A percentile compares a stretch with the other conserved stretches of the same genome.
Evolutionary conservation across 2,329 filamentous ascomycete genomes (phyloP).

Genomic region (Coniochaeta ligniaria): DNA sequence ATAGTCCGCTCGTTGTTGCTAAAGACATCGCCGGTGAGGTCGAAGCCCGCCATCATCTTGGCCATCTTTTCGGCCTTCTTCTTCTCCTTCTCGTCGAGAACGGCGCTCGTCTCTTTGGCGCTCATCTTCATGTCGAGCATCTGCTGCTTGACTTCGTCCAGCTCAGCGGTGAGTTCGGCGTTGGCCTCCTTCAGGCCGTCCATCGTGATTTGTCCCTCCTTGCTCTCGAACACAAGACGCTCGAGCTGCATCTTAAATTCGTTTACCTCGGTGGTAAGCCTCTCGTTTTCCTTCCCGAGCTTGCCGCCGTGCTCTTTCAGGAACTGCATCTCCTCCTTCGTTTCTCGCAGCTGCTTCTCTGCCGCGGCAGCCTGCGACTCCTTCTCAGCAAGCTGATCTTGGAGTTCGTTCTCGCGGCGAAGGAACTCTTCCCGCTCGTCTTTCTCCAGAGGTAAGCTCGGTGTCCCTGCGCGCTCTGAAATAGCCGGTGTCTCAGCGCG

Average conservation of each 20-base stretch:
- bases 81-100: conserved; percentile 94
- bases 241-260: conserved; percentile 96
- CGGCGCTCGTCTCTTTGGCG: conserved; percentile 84
- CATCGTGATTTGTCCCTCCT: conserved; percentile 96
- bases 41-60: conserved; percentile 99
- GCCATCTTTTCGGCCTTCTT: conserved; percentile 99
- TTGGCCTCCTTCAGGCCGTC: conserved; percentile 96
- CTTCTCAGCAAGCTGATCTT: conserved; percentile 91
- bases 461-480: conserved; percentile 80
- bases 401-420: conserved; percentile 89
- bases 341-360: conserved; percentile 74
- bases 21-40: conserved; percentile 86
- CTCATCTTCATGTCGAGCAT: conserved; percentile 94
- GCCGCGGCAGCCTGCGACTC: conserved; percentile 73
- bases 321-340: conserved; percentile 76
- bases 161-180: conserved; percentile 78
- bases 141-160: conserved; percentile 95
- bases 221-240: conserved; percentile 90
- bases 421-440: conserved; percentile 96
- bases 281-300: conserved; percentile 84
- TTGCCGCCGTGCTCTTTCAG: conserved; percentile 82
- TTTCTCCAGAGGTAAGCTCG: conserved; percentile 83
- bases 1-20: conserved; percentile 88
- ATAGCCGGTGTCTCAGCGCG: conserved; percentile 56
- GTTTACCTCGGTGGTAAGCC: conserved; percentile 76